These are phyloP conservation scores for Globisporangium recalcitrans DNA, from an alignment of 352 stramenopile species.

Conservation along the genomic window DNA sequence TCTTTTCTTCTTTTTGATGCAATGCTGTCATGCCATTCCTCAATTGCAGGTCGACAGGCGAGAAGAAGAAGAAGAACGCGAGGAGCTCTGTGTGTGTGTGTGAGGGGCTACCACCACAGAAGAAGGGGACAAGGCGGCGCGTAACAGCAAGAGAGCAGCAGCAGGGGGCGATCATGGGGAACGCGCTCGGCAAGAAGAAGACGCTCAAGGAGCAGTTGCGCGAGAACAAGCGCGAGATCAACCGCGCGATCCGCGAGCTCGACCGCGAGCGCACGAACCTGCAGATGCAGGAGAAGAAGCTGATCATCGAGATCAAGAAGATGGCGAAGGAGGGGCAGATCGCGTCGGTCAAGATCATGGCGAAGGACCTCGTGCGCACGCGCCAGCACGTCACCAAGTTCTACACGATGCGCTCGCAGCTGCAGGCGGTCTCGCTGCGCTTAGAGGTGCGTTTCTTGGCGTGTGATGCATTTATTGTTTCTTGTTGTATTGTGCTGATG, in stretches of 20 bases:
- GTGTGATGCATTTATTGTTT: not conserved
- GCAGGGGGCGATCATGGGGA: conserved; percentile 42
- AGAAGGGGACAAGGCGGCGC: not conserved
- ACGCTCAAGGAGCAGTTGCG: conserved; percentile 89
- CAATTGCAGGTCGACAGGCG: not conserved
- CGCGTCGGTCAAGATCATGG: conserved; percentile 95
- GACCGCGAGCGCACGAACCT: conserved; percentile 92
- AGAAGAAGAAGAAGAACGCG: not conserved
- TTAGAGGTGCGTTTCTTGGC: conserved; percentile 41
- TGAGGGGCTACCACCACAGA: not conserved
- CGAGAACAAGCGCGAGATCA: conserved; percentile 98
- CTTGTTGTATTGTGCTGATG: not conserved
- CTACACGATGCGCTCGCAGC: conserved; percentile 96
- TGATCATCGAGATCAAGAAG: conserved; percentile 98
- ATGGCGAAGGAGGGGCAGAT: conserved; percentile 96
- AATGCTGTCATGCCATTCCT: not conserved
- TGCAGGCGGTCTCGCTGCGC: conserved; percentile 94
- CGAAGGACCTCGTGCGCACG: conserved; percentile 94
- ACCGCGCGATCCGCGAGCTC: conserved; percentile 93
- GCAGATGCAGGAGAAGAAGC: conserved; percentile 92
- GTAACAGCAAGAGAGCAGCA: not conserved
- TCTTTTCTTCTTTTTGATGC: not conserved
- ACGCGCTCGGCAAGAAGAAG: conserved; percentile 72
- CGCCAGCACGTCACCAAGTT: conserved; percentile 97
- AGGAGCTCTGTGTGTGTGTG: not conserved